These are phyloP conservation scores for Plasmodium yoelii DNA, from an alignment of 169 alveolate species.

Conservation along the genomic window DNA sequence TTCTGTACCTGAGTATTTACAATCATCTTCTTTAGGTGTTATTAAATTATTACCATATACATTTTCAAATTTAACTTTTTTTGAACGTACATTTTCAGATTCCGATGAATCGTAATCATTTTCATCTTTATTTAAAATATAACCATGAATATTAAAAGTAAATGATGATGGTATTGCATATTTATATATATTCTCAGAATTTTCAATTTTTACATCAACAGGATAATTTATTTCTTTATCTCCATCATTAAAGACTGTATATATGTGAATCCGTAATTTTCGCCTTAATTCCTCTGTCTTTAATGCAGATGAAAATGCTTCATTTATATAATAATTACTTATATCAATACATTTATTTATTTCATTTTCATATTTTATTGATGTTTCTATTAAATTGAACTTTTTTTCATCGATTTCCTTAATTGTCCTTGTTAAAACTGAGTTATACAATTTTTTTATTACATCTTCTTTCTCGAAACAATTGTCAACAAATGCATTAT, in stretches of 20 bases:
- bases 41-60: neutral
- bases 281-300: conserved; percentile 67
- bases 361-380: conserved; percentile 59
- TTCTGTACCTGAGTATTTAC: conserved; percentile 49
- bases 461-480: conserved; percentile 46
- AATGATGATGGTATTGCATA: conserved; percentile 61
- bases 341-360: conserved; percentile 64
- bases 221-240: conserved; percentile 65
- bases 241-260: conserved; percentile 69
- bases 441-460: conserved; percentile 33
- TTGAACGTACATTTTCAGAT: conserved; percentile 5
- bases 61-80: neutral
- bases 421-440: conserved; percentile 44
- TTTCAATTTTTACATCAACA: conserved; percentile 40
- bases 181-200: conserved; percentile 37
- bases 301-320: conserved; percentile 57
- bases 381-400: conserved; percentile 45
- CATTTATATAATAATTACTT: conserved; percentile 71
- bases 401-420: conserved; percentile 72
- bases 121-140: conserved; percentile 66
- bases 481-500: conserved; percentile 28
- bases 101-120: conserved; percentile 42
- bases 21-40: conserved; percentile 22
- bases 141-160: conserved; percentile 74
- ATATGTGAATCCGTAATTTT: conserved; percentile 55